Conservation (phyloP, 176 grass and related monocot species). For the bread wheat (Triticum aestivum) region DNA sequence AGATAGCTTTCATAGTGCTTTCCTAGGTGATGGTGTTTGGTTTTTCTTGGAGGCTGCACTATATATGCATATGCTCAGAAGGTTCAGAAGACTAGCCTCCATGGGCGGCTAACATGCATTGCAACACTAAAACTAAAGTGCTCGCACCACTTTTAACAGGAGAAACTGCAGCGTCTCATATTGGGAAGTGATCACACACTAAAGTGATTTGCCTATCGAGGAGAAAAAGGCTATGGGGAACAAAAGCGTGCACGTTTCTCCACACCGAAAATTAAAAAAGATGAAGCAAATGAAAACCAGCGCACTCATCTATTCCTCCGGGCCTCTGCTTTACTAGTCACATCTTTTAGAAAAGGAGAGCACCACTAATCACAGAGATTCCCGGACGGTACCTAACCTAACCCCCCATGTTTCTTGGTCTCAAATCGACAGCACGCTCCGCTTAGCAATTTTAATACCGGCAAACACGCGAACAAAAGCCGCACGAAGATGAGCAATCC, state of each 20-base stretch:
- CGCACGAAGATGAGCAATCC: constrained; percentile 7
- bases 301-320: constrained; percentile 10
- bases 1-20: background rate
- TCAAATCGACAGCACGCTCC: background rate
- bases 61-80: constrained; percentile 9
- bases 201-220: constrained; percentile 35
- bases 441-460: background rate
- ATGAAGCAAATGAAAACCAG: constrained; percentile 30
- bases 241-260: constrained; percentile 1
- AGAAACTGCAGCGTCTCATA: constrained; percentile 14
- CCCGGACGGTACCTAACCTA: constrained; percentile 43
- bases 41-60: constrained; percentile 18
- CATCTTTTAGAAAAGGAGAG: constrained; percentile 51
- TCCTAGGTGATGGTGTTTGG: background rate
- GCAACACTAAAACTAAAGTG: constrained; percentile 34
- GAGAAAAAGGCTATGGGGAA: constrained; percentile 43
- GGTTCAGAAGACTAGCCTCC: background rate
- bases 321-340: constrained; percentile 32
- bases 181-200: constrained; percentile 21
- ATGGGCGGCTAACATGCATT: background rate
- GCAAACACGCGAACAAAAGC: constrained; percentile 30
- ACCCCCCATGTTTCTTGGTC: constrained; percentile 36
- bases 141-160: constrained; percentile 21
- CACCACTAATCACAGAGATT: constrained; percentile 44
- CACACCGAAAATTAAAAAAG: constrained; percentile 32